These are phyloP conservation scores for Gracilariopsis chorda DNA, from an alignment of 23 red algal species.

Conservation along the genomic window DNA sequence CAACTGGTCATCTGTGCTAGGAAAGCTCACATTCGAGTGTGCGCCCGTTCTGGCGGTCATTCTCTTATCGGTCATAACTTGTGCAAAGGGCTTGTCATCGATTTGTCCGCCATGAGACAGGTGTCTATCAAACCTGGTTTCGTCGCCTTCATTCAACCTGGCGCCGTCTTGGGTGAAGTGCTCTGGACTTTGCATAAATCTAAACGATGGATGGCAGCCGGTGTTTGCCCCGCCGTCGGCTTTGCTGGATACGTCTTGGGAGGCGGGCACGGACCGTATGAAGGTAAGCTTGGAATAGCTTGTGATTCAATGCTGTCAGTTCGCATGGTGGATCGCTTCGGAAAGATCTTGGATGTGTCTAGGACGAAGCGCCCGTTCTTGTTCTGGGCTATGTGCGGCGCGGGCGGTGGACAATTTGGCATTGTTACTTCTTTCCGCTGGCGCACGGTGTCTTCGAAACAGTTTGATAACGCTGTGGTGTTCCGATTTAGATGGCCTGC, in stretches of 20 bases:
- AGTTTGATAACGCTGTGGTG: constrained; percentile 12
- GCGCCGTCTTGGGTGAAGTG: constrained; percentile 46
- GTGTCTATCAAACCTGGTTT: background rate
- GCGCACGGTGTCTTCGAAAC: background rate
- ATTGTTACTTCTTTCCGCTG: constrained; percentile 22
- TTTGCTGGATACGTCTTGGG: constrained; percentile 42
- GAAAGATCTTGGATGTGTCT: background rate
- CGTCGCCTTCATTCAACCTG: background rate
- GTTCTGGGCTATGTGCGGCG: constrained; percentile 54
- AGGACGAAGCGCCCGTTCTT: background rate
- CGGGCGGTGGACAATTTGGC: constrained; percentile 44
- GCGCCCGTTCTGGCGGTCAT: constrained; percentile 39
- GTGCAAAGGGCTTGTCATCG: constrained; percentile 31
- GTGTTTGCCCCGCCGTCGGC: constrained; percentile 40
- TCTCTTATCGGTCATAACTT: constrained; percentile 6
- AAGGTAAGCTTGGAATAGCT: constrained; percentile 20
- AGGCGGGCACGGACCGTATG: constrained; percentile 38
- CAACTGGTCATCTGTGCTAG: constrained; percentile 5
- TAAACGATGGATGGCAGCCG: constrained; percentile 38
- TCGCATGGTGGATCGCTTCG: constrained; percentile 34
- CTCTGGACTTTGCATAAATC: constrained; percentile 12
- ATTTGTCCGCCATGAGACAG: background rate
- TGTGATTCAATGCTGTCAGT: constrained; percentile 36
- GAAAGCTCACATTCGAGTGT: background rate
- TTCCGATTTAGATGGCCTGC: constrained; percentile 37